Percentiles rank a stretch among this genome's conserved stretches.
phyloP scores from a whole-genome alignment of 2,329 filamentous ascomycete species.

The Stemphylium beticola region DNA sequence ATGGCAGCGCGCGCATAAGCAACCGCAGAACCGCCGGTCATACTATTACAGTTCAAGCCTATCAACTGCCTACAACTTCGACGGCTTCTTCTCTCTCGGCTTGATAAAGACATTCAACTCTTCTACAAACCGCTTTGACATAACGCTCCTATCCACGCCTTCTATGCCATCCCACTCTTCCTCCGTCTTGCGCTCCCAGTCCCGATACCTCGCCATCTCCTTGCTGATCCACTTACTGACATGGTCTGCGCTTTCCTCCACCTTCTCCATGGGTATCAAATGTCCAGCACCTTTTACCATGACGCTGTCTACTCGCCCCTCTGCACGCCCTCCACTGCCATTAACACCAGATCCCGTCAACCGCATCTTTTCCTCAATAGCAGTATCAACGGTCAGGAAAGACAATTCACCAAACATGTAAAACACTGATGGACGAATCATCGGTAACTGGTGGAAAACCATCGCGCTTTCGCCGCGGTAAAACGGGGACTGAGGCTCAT shows the following conservation, averaged over 20 bases:
- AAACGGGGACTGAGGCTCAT: conserved; percentile 58
- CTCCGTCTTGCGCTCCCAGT: conserved; percentile 38
- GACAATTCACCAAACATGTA: conserved; percentile 67
- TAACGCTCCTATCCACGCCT: conserved; percentile 37
- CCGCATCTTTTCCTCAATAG: conserved; percentile 65
- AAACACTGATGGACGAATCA: conserved; percentile 68
- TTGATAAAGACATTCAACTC: conserved; percentile 33
- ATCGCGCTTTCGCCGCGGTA: conserved; percentile 70
- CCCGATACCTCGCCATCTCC: conserved; percentile 48
- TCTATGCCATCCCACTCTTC: conserved; percentile 40
- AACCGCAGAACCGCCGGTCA: no score
- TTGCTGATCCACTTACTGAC: conserved; percentile 48
- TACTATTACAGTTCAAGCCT: not conserved
- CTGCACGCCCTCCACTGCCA: conserved; percentile 69
- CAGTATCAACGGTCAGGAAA: conserved; percentile 59
- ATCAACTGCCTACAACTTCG: conserved; percentile 25
- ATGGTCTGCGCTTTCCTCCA: conserved; percentile 67
- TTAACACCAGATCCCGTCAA: conserved; percentile 70
- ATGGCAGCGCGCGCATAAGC: no score
- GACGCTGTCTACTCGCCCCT: conserved; percentile 71
- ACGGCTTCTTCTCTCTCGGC: conserved; percentile 22
- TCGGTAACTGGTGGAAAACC: conserved; percentile 64
- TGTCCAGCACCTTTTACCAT: conserved; percentile 73
- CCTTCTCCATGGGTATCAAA: conserved; percentile 82
- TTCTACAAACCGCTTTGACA: conserved; percentile 38